phyloP scores from a whole-genome alignment of 176 grass and related monocot genomes.

The Bonia amplexicaulis region DNA sequence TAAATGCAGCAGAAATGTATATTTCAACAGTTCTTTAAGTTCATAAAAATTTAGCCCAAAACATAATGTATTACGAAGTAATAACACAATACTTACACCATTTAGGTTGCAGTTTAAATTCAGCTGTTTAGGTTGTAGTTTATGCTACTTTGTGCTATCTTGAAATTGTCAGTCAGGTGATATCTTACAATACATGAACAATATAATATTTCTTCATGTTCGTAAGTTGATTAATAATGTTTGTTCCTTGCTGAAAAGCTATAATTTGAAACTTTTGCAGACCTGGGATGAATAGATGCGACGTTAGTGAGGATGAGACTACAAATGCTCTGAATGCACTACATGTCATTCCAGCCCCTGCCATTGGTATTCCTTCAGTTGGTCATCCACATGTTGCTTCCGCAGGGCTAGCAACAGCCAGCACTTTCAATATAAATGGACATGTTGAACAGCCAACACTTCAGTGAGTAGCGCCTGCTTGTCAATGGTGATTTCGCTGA shows the following conservation, averaged over 20 bases:
- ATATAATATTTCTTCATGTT: conserved; percentile 21
- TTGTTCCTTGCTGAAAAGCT: conserved; percentile 20
- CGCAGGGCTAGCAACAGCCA: neutral
- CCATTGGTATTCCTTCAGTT: conserved; percentile 37
- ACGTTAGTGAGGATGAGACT: conserved; percentile 83
- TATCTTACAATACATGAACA: neutral
- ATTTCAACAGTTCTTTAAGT: neutral
- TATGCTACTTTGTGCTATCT: conserved; percentile 9
- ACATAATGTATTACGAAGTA: neutral
- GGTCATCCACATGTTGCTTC: conserved; percentile 50
- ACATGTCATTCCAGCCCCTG: conserved; percentile 50
- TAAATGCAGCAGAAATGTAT: neutral
- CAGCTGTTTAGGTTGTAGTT: conserved; percentile 8
- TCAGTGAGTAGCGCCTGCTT: neutral
- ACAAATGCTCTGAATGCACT: conserved; percentile 78
- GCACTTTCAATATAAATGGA: conserved; percentile 30
- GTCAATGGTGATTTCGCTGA: conserved; percentile 31
- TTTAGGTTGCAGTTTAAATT: neutral
- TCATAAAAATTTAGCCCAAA: neutral
- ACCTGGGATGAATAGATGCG: conserved; percentile 84
- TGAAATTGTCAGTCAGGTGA: neutral
- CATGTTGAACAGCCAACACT: conserved; percentile 24
- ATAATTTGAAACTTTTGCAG: conserved; percentile 45
- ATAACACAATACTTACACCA: neutral
- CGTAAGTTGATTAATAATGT: neutral